Evolutionary conservation across 2,329 filamentous ascomycete species (phyloP).

Genomic region (Exutisphaerella laricina): DNA sequence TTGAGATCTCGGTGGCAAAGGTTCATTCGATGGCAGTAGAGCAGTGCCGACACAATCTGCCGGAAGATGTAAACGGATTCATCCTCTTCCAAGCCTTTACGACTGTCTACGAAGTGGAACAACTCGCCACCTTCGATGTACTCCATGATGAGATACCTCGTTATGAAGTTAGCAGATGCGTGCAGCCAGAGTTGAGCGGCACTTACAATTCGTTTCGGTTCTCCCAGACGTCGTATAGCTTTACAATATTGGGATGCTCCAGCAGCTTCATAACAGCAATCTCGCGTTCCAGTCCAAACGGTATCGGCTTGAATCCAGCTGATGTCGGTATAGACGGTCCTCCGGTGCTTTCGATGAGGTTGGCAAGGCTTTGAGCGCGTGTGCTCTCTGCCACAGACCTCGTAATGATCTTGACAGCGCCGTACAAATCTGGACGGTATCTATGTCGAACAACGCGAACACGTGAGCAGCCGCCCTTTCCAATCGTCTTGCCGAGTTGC

Average conservation of each 20-base stretch:
- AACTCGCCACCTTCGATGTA: slow-evolving; percentile 81
- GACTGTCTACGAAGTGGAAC: slow-evolving; percentile 75
- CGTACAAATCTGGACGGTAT: slow-evolving; percentile 61
- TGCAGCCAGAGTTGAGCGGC: neutral
- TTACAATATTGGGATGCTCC: slow-evolving; percentile 90
- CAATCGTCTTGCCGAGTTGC: slow-evolving; percentile 83
- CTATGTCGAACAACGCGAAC: slow-evolving; percentile 81
- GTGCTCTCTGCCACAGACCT: slow-evolving; percentile 71
- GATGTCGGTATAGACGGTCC: slow-evolving; percentile 14
- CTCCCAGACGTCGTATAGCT: slow-evolving; percentile 95
- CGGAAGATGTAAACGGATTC: slow-evolving; percentile 81
- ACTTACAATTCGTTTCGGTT: slow-evolving; percentile 88
- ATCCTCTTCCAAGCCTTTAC: slow-evolving; percentile 69
- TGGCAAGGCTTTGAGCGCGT: slow-evolving; percentile 78
- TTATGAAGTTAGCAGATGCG: slow-evolving; percentile 23
- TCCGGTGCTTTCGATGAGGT: slow-evolving; percentile 69
- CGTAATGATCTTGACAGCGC: slow-evolving; percentile 92
- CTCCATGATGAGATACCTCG: slow-evolving; percentile 88
- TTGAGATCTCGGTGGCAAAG: slow-evolving; percentile 97
- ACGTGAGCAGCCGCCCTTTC: slow-evolving; percentile 81
- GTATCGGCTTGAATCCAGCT: slow-evolving; percentile 40
- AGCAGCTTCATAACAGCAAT: slow-evolving; percentile 97
- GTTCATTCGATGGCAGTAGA: slow-evolving; percentile 89
- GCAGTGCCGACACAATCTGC: slow-evolving; percentile 85
- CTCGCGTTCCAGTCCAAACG: slow-evolving; percentile 85